These are phyloP conservation scores for Rhodomyrtus tomentosa DNA, from an alignment of 345 rosid genomes.

Conservation along the genomic window DNA sequence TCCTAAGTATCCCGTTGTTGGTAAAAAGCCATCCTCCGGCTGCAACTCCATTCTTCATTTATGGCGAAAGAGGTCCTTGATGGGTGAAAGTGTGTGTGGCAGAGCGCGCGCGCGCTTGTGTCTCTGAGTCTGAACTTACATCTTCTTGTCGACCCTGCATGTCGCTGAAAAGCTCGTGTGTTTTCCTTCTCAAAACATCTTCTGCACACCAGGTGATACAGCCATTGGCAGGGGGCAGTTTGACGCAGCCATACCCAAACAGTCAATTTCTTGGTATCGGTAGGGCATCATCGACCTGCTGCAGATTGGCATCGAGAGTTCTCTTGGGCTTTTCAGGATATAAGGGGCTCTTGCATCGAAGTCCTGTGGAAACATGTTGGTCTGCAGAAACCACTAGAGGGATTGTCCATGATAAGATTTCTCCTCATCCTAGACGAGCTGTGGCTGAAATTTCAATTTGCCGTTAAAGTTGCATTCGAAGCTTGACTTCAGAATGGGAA, in stretches of 20 bases:
- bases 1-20: not conserved
- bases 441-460: not conserved
- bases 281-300: not conserved
- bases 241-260: not conserved
- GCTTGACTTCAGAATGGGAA: not conserved
- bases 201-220: not conserved
- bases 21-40: not conserved
- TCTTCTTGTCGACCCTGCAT: not conserved
- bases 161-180: not conserved
- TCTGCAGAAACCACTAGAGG: too few relatives aligned
- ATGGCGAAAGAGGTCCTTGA: not conserved
- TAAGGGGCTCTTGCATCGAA: not conserved
- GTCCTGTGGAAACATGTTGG: too few relatives aligned
- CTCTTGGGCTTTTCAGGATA: not conserved
- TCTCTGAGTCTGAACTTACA: not conserved
- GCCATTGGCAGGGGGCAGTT: not conserved
- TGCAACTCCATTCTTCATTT: not conserved
- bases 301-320: not conserved
- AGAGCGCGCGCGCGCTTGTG: too few relatives aligned
- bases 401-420: not conserved
- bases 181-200: not conserved
- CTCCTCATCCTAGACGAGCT: not conserved
- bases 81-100: not conserved
- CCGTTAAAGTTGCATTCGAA: not conserved
- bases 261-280: not conserved